Base-by-base conservation (phyloP, 2,329 filamentous ascomycete species). In the Triangularia verruculosa region DNA sequence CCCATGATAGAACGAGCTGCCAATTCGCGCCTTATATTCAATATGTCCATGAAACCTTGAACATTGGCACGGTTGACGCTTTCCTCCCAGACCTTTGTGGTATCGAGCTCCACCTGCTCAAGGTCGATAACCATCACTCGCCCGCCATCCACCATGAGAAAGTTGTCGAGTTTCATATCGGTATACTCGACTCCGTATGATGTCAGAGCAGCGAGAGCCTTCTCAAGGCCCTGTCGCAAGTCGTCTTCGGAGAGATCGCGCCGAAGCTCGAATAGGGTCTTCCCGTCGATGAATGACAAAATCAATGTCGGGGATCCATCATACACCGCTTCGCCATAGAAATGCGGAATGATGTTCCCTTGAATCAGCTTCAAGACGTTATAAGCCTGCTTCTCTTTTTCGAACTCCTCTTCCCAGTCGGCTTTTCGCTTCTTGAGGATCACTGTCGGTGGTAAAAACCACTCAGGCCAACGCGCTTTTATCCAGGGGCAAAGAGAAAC, bases 241-340 rank as follows among this genome's bases (percentile, higher is more conserved):
- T 59, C 39, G 32, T 51, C 28, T 30, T 51, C 32, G 57, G 57
- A 43, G 34, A 59, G 34, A 51, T 47, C 32, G 22, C 17, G 22
- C 34, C 15, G 25, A 51, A 51, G 34, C 20, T 51, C 22, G 22
- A 24, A 24, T 59, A 59, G 39, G 34, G 22, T 51, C 57, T 51
- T 25, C 27, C 34, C 22, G 12, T 59, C 34, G 34, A 59, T 59
- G 39, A 51, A 27, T 20, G 57, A 59, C 22, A 59, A 30, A 59
- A 51, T 43, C 22, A 59, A 59, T 51, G 57, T 43, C 17, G 39
- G 39, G 22, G 57, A 51, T 59, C 57, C 39, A 59, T 51, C 39
- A 51, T 59, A 59, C 22, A 59, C 57, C 22, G 34, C 57, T 51
- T 59, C 57, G 57, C 57, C 15, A 25, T 59, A 59, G 57, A 59